These are phyloP conservation scores for Colletotrichum filicis DNA, from an alignment of 2,329 filamentous ascomycete genomes.

Conservation along the genomic window DNA sequence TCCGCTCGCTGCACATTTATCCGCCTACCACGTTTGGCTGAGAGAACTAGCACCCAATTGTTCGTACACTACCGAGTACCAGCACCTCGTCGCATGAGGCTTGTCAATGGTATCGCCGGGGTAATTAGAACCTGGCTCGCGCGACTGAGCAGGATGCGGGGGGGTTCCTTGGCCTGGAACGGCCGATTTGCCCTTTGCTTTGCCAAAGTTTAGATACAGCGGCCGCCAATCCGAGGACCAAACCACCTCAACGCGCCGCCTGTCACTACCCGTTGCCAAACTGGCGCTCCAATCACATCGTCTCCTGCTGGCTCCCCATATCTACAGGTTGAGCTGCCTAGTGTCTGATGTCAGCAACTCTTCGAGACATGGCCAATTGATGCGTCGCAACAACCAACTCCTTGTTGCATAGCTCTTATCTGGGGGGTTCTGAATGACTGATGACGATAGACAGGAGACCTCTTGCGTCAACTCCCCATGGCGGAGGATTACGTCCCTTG, in stretches of 20 bases:
- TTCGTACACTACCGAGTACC: not conserved
- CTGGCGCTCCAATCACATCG: slow-evolving; percentile 4
- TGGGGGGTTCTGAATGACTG: not conserved
- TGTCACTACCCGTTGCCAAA: not conserved
- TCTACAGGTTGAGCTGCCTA: not conserved
- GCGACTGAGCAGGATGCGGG: not conserved
- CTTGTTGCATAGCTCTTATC: not conserved
- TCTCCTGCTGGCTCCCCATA: not conserved
- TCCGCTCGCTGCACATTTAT: slow-evolving; percentile 40
- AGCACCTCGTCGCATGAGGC: not conserved
- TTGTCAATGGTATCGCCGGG: not conserved
- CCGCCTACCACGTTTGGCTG: slow-evolving; percentile 19
- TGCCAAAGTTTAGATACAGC: not conserved
- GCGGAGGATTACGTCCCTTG: not conserved
- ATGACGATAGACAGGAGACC: not conserved
- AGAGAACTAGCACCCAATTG: not conserved
- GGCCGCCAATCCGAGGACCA: not conserved
- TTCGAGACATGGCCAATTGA: not conserved
- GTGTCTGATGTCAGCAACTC: slow-evolving; percentile 7
- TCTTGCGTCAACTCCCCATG: not conserved
- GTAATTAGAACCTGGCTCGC: not conserved
- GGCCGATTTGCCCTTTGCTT: slow-evolving; percentile 17
- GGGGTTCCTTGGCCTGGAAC: slow-evolving; percentile 1
- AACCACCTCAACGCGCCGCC: not conserved
- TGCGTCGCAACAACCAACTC: not conserved